Base-by-base conservation (phyloP, 768 basidiomycete genomes). In the Boletus bicolor region DNA sequence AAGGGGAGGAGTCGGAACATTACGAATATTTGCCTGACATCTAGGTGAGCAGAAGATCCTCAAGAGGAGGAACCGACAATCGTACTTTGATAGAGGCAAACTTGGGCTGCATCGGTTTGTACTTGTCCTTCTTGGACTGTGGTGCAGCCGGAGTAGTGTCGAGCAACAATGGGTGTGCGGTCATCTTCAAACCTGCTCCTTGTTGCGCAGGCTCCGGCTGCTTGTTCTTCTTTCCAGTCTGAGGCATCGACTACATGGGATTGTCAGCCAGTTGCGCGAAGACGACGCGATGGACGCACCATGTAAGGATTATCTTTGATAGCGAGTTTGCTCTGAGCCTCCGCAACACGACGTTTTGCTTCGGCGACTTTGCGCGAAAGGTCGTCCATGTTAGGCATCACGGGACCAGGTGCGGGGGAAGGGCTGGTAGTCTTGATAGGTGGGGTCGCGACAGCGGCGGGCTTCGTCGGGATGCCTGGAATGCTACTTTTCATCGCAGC, bases 21-120 rank as follows among this genome's bases (percentile, higher is more conserved):
- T 88, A n/a, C 91, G 84, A 9, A 81, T 81, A 63, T 96, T 95
- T 6, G 90, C 90, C 80, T 86, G 49, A 12, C 4, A 48, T n/a
- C 1, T 4, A 32, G 3, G 44, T 64, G 15, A 57, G 48, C 17
- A 34, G 1, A 24, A 46, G 21, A 42, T 26, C 39, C 17, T 30
- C 11, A 5, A 53, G 14, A n/a, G 35, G 14, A 36, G n/a, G 28
- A 15, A 14, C 37, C 21, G 41, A 26, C 12, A 44, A 34, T 62
- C 76, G 46, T 19, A 87, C 91, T 77, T 89, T 93, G 72, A 96
- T 94, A 4, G 93, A 92, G 0, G 95, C 91, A 71, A 98, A 99
- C 72, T 99, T 99, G 48, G 97, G 97, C 60, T 95, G 94, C 95
- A 99, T 98, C 17, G 96, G 93, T 69, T 95, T 96, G 73, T 97